Percentiles rank a stretch among this genome's conserved stretches.
phyloP scores from a whole-genome alignment of 148 eudicot genomes.

The Rhododendron vialii region DNA sequence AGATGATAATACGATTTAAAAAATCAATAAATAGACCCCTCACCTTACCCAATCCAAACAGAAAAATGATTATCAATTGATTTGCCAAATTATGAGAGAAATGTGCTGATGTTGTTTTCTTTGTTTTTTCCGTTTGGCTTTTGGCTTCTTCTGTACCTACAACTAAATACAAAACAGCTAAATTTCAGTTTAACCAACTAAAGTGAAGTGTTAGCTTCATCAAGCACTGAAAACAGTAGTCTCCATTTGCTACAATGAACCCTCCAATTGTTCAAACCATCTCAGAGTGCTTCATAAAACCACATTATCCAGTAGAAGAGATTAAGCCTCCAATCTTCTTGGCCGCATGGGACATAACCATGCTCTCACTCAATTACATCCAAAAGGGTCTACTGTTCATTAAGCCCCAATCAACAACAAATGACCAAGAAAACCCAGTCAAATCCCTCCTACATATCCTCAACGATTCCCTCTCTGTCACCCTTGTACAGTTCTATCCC shows the following conservation, averaged over 20 bases:
- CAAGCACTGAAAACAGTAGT: background rate
- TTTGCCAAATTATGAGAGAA: too few species aligned
- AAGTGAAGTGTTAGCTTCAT: background rate
- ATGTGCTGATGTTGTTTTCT: too few species aligned
- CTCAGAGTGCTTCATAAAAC: background rate
- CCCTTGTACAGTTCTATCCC: conserved; percentile 22
- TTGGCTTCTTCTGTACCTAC: background rate
- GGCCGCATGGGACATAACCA: conserved; percentile 23
- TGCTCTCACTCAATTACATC: conserved; percentile 25
- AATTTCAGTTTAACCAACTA: background rate
- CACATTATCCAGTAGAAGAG: background rate
- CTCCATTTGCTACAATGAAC: background rate
- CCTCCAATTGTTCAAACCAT: background rate
- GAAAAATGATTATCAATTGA: too few species aligned
- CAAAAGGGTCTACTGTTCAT: conserved; percentile 33
- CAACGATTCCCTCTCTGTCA: conserved; percentile 20
- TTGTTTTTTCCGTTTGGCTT: background rate
- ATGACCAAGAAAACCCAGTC: background rate
- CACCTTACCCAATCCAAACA: too few species aligned
- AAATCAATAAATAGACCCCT: too few species aligned
- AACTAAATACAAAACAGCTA: background rate
- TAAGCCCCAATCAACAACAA: conserved; percentile 4
- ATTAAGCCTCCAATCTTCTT: conserved; percentile 14
- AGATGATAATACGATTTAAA: too few species aligned
- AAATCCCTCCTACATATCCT: conserved; percentile 11